A percentile compares a stretch with the other conserved stretches of the same genome.
Conservation (phyloP, 352 stramenopile species). For the Phytopythium aichiense region DNA sequence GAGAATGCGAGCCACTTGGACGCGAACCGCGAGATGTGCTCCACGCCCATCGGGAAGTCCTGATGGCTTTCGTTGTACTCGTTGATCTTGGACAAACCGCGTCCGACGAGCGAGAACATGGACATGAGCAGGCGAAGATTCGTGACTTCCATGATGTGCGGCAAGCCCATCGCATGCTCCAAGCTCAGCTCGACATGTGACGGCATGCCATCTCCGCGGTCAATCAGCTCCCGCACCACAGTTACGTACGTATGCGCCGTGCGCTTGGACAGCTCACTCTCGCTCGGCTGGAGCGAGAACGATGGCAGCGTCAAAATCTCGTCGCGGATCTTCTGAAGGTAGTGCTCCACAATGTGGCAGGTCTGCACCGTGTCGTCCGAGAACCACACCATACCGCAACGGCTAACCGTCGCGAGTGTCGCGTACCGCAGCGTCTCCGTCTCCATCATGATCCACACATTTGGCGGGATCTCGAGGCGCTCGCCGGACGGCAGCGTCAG, state of each 20-base stretch:
- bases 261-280: slow-evolving; percentile 61
- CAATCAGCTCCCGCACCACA: slow-evolving; percentile 54
- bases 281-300: slow-evolving; percentile 61
- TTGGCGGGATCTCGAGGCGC: slow-evolving; percentile 95
- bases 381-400: slow-evolving; percentile 99
- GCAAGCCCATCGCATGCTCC: slow-evolving; percentile 88
- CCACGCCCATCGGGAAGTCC: slow-evolving; percentile 96
- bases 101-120: slow-evolving; percentile 94
- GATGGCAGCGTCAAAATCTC: slow-evolving; percentile 58
- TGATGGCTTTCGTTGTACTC: slow-evolving; percentile 99
- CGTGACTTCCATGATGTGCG: slow-evolving; percentile 97
- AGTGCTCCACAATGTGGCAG: slow-evolving; percentile 88
- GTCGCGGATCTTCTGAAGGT: slow-evolving; percentile 67
- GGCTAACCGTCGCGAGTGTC: slow-evolving; percentile 99
- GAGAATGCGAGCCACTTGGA: slow-evolving; percentile 98
- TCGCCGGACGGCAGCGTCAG: slow-evolving; percentile 99
- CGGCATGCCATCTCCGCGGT: slow-evolving; percentile 40
- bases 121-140: slow-evolving; percentile 93
- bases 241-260: slow-evolving; percentile 66
- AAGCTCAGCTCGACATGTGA: slow-evolving; percentile 92
- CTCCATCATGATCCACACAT: slow-evolving; percentile 99
- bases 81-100: slow-evolving; percentile 92
- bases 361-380: slow-evolving; percentile 94
- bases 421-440: slow-evolving; percentile 98
- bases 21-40: slow-evolving; percentile 96